Percentiles rank a stretch among this genome's conserved stretches.
Evolutionary conservation across 345 rosid genomes (phyloP).

Genomic region (Acer yangbiense): DNA sequence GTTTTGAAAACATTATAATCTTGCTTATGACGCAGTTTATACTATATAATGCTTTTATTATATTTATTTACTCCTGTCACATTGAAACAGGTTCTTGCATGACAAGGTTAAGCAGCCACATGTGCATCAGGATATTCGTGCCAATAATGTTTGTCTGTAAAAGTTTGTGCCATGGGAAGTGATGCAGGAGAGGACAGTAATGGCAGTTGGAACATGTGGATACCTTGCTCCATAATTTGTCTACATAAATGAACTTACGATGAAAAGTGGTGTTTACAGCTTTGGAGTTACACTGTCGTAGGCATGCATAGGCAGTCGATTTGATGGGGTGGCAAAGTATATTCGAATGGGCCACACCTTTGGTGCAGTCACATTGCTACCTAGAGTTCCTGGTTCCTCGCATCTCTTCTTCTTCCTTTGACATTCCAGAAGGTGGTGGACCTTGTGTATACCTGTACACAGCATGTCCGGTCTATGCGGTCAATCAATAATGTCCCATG

Average conservation of each 20-base stretch:
- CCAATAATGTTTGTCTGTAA: conserved; percentile 88
- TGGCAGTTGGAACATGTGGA: conserved; percentile 98
- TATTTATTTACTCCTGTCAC: neutral
- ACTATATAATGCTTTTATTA: neutral
- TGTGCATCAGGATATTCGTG: conserved; percentile 83
- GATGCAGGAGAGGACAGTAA: conserved; percentile 92
- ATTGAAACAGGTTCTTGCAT: conserved; percentile 69
- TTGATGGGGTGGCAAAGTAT: conserved; percentile 97
- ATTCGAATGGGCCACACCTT: conserved; percentile 97
- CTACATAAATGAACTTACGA: conserved; percentile 87
- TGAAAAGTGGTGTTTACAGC: conserved; percentile 96
- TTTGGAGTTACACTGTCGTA: conserved; percentile 88
- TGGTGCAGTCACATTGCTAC: conserved; percentile 86
- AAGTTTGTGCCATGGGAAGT: conserved; percentile 97
- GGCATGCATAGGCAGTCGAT: conserved; percentile 88
- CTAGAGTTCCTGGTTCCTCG: conserved; percentile 86
- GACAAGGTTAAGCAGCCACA: conserved; percentile 99
- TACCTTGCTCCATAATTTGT: conserved; percentile 96
- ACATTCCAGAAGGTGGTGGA: conserved; percentile 78
- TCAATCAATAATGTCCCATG: conserved; percentile 84
- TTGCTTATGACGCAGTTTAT: neutral
- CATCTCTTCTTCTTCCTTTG: conserved; percentile 50
- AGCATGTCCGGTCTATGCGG: conserved; percentile 96
- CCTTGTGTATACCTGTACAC: conserved; percentile 90
- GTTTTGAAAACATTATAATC: neutral